These are phyloP conservation scores for Lasiosphaeris hirsuta DNA, from an alignment of 495 filamentous ascomycete genomes.

Conservation along the genomic window DNA sequence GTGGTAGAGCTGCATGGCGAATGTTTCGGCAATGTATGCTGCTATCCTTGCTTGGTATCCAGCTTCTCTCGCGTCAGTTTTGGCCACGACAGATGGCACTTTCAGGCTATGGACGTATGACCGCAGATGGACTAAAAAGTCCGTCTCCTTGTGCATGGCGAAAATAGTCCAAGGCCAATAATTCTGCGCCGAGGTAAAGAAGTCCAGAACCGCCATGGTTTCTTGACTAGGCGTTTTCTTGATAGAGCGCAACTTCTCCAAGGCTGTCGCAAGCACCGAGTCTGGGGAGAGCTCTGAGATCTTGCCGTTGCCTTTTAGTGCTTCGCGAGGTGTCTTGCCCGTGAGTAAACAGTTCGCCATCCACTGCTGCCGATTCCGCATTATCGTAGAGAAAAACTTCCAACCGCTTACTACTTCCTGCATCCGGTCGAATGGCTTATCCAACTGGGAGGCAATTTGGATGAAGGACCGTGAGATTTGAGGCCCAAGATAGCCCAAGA, in stretches of 20 bases:
- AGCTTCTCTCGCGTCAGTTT: slow-evolving; percentile 46
- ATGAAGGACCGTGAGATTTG: slow-evolving; percentile 81
- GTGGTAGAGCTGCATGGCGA: slow-evolving; percentile 87
- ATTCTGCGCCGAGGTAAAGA: slow-evolving; percentile 80
- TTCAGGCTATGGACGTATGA: slow-evolving; percentile 63
- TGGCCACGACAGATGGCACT: slow-evolving; percentile 43
- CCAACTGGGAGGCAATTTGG: slow-evolving; percentile 70
- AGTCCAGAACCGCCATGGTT: slow-evolving; percentile 73
- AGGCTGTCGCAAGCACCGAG: slow-evolving; percentile 70
- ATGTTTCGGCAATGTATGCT: slow-evolving; percentile 77
- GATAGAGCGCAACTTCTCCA: slow-evolving; percentile 69
- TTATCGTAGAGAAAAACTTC: slow-evolving; percentile 80
- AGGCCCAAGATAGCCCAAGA: slow-evolving; percentile 81
- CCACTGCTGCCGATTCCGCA: slow-evolving; percentile 92
- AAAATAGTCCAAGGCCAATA: slow-evolving; percentile 90
- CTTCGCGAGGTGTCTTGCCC: slow-evolving; percentile 74
- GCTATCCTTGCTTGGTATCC: slow-evolving; percentile 67
- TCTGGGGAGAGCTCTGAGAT: slow-evolving; percentile 45
- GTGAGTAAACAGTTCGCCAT: slow-evolving; percentile 90
- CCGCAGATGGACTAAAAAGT: slow-evolving; percentile 66
- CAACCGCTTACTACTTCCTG: slow-evolving; percentile 66
- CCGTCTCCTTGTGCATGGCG: slow-evolving; percentile 65
- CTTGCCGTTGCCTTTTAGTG: slow-evolving; percentile 54
- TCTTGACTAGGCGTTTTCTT: slow-evolving; percentile 57
- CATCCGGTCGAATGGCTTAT: slow-evolving; percentile 64